These are phyloP conservation scores for Tetrapisispora arboricola DNA, from an alignment of 805 yeast genomes.

Conservation along the genomic window DNA sequence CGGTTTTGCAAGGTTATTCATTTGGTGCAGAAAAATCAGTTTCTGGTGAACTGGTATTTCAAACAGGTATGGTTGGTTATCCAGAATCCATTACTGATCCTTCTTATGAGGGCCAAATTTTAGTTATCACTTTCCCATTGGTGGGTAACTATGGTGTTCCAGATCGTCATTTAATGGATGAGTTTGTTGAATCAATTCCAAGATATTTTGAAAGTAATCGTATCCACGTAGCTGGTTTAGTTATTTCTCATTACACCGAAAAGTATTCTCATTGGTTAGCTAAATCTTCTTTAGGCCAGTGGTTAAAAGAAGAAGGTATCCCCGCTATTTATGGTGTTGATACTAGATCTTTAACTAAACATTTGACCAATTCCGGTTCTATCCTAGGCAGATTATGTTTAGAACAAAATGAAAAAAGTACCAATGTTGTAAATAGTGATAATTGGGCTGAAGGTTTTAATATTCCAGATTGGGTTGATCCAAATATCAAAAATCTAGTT, in stretches of 20 bases:
- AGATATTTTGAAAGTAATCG: conserved; percentile 85
- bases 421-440: conserved; percentile 25
- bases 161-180: conserved; percentile 68
- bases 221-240: conserved; percentile 94
- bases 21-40: conserved; percentile 85
- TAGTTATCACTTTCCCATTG: conserved; percentile 91
- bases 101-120: conserved; percentile 93
- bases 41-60: conserved; percentile 98
- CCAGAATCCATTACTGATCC: conserved; percentile 98
- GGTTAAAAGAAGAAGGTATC: conserved; percentile 85
- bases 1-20: conserved; percentile 85
- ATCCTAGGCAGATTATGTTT: conserved; percentile 81
- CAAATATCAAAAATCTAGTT: conserved; percentile 84
- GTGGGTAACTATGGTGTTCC: conserved; percentile 99
- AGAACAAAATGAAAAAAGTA: conserved; percentile 34
- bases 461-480: conserved; percentile 85
- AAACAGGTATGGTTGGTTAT: conserved; percentile 99
- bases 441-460: conserved; percentile 58
- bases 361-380: conserved; percentile 85
- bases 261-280: conserved; percentile 93
- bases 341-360: conserved; percentile 89
- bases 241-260: conserved; percentile 94
- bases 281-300: conserved; percentile 77
- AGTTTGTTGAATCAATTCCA: conserved; percentile 65
- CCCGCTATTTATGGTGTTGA: conserved; percentile 98